A percentile compares a stretch with the other conserved stretches of the same genome.
Conservation (phyloP, 495 filamentous ascomycete species). For the Penicillium psychrofluorescens region DNA sequence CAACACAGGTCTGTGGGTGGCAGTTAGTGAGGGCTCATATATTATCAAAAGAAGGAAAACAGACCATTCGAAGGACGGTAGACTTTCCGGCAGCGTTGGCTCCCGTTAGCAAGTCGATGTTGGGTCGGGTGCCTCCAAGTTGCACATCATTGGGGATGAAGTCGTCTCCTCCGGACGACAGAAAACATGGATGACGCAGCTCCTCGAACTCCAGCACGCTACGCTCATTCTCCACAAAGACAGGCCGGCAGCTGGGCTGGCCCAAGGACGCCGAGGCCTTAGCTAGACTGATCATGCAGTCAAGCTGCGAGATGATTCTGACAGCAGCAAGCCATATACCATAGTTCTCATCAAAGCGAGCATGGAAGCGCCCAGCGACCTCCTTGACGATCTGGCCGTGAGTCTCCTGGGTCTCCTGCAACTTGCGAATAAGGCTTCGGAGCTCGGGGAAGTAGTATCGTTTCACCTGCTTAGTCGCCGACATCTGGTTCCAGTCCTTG, state of each 20-base stretch:
- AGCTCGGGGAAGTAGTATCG: constrained; percentile 91
- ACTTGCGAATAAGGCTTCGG: constrained; percentile 67
- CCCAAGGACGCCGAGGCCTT: constrained; percentile 80
- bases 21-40: constrained; percentile 3
- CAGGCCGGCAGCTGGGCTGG: constrained; percentile 78
- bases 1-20: constrained; percentile 65
- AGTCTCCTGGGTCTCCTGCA: constrained; percentile 91
- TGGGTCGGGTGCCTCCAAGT: constrained; percentile 71
- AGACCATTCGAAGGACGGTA: constrained; percentile 92
- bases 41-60: constrained; percentile 6
- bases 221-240: constrained; percentile 74
- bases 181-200: constrained; percentile 90
- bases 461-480: constrained; percentile 80
- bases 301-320: constrained; percentile 81
- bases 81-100: constrained; percentile 98
- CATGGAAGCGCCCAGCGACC: constrained; percentile 75
- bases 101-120: constrained; percentile 89
- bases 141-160: constrained; percentile 96
- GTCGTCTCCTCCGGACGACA: constrained; percentile 68
- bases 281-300: constrained; percentile 89
- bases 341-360: constrained; percentile 83
- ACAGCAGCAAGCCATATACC: constrained; percentile 80
- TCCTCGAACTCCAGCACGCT: constrained; percentile 87
- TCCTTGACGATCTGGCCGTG: constrained; percentile 90
- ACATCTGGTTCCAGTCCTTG: constrained; percentile 91